Conservation (phyloP, 768 basidiomycete species). For the Mycena indigotica region DNA sequence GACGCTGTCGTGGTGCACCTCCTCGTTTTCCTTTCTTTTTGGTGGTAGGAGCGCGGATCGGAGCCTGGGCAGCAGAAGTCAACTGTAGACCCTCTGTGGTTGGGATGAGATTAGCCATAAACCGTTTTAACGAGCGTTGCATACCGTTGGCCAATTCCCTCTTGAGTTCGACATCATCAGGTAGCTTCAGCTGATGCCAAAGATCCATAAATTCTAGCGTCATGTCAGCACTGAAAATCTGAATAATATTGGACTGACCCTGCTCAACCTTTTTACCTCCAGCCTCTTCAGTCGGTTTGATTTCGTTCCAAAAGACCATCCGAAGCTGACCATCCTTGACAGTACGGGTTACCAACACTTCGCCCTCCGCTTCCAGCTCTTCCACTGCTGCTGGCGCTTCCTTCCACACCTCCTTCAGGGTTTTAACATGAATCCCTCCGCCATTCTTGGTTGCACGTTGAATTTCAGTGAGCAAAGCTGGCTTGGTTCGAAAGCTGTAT, state of each 20-base stretch:
- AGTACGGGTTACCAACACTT: conserved; percentile 85
- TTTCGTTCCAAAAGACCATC: conserved; percentile 91
- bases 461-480: conserved; percentile 80
- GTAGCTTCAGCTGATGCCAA: conserved; percentile 84
- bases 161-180: conserved; percentile 81
- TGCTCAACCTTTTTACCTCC: conserved; percentile 78
- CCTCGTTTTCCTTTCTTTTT: conserved; percentile 86
- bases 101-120: conserved; percentile 5
- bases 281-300: conserved; percentile 72
- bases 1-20: conserved; percentile 69
- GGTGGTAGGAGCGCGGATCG: conserved; percentile 51
- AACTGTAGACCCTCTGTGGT: conserved; percentile 75
- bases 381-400: conserved; percentile 82
- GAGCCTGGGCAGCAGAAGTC: conserved; percentile 60
- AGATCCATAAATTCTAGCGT: conserved; percentile 79
- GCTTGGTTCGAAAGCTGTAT: conserved; percentile 83
- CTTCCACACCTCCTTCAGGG: conserved; percentile 90
- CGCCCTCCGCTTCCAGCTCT: conserved; percentile 87
- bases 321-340: conserved; percentile 79
- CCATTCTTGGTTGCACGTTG: conserved; percentile 83
- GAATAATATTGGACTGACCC: conserved; percentile 60
- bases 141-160: conserved; percentile 75
- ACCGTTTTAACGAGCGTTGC: conserved; percentile 21
- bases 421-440: conserved; percentile 81
- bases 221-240: conserved; percentile 5